Base-by-base conservation (phyloP, 1,284 basidiomycete species). In the Pyrrhoderma lamaoense region DNA sequence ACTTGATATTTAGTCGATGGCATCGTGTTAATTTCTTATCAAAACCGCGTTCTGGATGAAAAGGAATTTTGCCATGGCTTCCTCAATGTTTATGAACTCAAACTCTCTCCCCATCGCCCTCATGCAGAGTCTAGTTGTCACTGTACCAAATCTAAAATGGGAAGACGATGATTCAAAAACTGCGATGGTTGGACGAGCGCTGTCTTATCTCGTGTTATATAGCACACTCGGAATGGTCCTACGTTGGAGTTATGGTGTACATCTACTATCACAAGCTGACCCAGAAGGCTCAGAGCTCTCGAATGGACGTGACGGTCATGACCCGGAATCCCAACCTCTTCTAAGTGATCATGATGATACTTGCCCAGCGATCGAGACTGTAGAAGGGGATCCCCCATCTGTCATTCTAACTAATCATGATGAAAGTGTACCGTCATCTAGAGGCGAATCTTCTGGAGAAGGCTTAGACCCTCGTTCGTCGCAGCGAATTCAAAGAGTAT, bases 51-150 rank as follows among this genome's bases (percentile, higher is more conserved):
- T 4, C 35, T 52, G 27, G 27, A 5, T 31, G 27, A 31, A 31
- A 5, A 91, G 90, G 59, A 82, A 79, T 44, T 93, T 93, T 57
- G 88, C 87, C 0, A 85, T 89, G 63, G 90, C 89, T 0, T 86
- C 89, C 0, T 74, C 85, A 18, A 88, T 87, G 81, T 90, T 90
- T 70, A 88, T 88, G 80, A 93, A 93, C 65, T 92, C 89, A 3
- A 97, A 97, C 64, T 93, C 91, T 3, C 75, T 97, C 1, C 93
- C 93, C 0, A 92, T 96, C 40, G 93, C 93, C 0, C 74, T 97
- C 34, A 86, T 92, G 81, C 89, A 95, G 68, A 88, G 83, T 56
- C 80, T 97, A 19, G 91, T 92, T 5, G 70, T 86, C 49, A 87
- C 89, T 8, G 91, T 96, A 0, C 86, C 87, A 0, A 82, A 82